A percentile compares a stretch with the other conserved stretches of the same genome.
These are phyloP conservation scores for Fagopyrum homotropicum DNA, from an alignment of 148 eudicot genomes.

Conservation along the genomic window DNA sequence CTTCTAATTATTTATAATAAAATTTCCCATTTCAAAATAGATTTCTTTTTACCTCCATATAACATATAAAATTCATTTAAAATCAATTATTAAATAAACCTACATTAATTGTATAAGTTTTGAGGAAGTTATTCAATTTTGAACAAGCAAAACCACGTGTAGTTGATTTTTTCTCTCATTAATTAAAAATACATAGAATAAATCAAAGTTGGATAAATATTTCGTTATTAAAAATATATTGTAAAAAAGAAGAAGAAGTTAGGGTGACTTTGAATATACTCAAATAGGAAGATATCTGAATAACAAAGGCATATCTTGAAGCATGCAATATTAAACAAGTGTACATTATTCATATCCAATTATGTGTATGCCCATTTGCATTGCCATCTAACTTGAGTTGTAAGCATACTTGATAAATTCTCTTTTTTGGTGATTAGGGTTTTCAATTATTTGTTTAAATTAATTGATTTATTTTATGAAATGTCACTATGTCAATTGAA, in stretches of 20 bases:
- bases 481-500: constrained; percentile 1
- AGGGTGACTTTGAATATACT: constrained; percentile 2
- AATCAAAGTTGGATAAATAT: not conserved
- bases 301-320: constrained; percentile 10
- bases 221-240: not conserved
- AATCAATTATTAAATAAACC: not conserved
- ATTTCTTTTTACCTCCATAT: too few species aligned
- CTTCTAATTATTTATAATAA: too few species aligned
- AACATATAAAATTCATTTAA: too few species aligned
- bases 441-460: not conserved
- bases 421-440: not conserved
- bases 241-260: not conserved
- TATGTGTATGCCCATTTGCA: constrained; percentile 1
- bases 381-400: constrained; percentile 14
- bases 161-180: not conserved
- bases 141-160: not conserved
- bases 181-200: not conserved
- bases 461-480: not conserved
- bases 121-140: not conserved
- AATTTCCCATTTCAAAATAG: too few species aligned
- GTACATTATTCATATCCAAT: not conserved
- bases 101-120: too few species aligned
- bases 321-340: not conserved
- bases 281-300: constrained; percentile 5
- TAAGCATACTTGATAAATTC: constrained; percentile 5